These are phyloP conservation scores for Kregervanrija pseudodelftensis DNA, from an alignment of 805 yeast species.

Conservation along the genomic window DNA sequence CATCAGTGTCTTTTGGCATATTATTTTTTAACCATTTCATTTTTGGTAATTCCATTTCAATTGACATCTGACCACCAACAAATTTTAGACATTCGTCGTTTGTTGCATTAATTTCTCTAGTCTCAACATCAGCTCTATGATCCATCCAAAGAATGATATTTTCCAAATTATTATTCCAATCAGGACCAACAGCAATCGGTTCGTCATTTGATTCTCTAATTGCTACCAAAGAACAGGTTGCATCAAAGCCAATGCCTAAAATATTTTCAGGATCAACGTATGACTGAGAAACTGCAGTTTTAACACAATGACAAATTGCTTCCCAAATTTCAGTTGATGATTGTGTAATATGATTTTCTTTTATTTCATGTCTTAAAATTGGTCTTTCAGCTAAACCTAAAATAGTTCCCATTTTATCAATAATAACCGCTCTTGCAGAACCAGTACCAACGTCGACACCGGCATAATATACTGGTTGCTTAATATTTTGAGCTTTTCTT, in stretches of 20 bases:
- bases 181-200: conserved; percentile 90
- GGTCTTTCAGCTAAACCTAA: conserved; percentile 73
- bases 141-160: conserved; percentile 98
- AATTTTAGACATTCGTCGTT: conserved; percentile 74
- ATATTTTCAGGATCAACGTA: conserved; percentile 62
- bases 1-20: conserved; percentile 46
- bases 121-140: conserved; percentile 84
- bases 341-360: conserved; percentile 73
- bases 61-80: conserved; percentile 96
- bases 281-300: conserved; percentile 64
- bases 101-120: conserved; percentile 73
- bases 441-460: conserved; percentile 80
- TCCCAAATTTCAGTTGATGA: conserved; percentile 90
- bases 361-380: conserved; percentile 67
- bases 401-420: conserved; percentile 77
- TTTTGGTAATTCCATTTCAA: conserved; percentile 97
- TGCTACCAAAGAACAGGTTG: conserved; percentile 91
- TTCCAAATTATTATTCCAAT: conserved; percentile 62
- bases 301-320: conserved; percentile 76
- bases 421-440: conserved; percentile 89
- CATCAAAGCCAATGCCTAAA: conserved; percentile 91
- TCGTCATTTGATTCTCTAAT: conserved; percentile 54
- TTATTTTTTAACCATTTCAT: conserved; percentile 92
- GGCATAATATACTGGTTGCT: conserved; percentile 19
- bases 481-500: too few species aligned